Evolutionary conservation across 352 stramenopile genomes (phyloP).

Genomic region (Phytophthora ohioensis): DNA sequence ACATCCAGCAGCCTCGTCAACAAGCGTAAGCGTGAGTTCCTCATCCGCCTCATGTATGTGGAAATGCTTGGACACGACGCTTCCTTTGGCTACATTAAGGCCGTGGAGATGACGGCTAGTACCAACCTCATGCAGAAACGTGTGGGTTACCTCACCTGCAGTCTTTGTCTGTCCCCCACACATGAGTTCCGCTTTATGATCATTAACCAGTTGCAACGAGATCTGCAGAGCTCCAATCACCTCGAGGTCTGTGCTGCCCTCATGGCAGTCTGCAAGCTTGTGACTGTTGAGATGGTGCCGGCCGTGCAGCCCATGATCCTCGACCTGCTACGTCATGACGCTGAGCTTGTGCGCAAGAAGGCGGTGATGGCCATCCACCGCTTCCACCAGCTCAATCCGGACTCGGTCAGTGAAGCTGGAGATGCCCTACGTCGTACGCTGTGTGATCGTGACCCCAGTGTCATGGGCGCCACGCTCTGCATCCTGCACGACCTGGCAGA

Average conservation of each 20-base stretch:
- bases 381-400: slow-evolving; percentile 98
- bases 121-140: slow-evolving; percentile 99
- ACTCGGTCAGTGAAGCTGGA: slow-evolving; percentile 88
- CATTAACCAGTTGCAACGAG: slow-evolving; percentile 99
- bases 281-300: slow-evolving; percentile 99
- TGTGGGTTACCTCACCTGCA: slow-evolving; percentile 96
- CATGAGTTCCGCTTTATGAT: slow-evolving; percentile 99
- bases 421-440: slow-evolving; percentile 96
- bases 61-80: slow-evolving; percentile 99
- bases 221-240: slow-evolving; percentile 92
- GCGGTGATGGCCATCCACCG: slow-evolving; percentile 98
- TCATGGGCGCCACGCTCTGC: slow-evolving; percentile 98
- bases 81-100: slow-evolving; percentile 99
- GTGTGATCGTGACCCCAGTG: slow-evolving; percentile 98
- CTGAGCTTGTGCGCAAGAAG: slow-evolving; percentile 99
- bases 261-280: slow-evolving; percentile 95
- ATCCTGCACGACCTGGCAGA: slow-evolving; percentile 94
- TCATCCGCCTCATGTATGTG: slow-evolving; percentile 99
- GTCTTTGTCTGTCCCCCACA: slow-evolving; percentile 95
- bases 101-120: slow-evolving; percentile 97
- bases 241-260: slow-evolving; percentile 96
- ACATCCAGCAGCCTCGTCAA: slow-evolving; percentile 80
- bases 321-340: slow-evolving; percentile 96
- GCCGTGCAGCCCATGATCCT: slow-evolving; percentile 95
- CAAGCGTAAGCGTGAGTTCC: slow-evolving; percentile 99